Evolutionary conservation across 495 filamentous ascomycete genomes (phyloP).

Genomic region (Tetracladium setigerum): DNA sequence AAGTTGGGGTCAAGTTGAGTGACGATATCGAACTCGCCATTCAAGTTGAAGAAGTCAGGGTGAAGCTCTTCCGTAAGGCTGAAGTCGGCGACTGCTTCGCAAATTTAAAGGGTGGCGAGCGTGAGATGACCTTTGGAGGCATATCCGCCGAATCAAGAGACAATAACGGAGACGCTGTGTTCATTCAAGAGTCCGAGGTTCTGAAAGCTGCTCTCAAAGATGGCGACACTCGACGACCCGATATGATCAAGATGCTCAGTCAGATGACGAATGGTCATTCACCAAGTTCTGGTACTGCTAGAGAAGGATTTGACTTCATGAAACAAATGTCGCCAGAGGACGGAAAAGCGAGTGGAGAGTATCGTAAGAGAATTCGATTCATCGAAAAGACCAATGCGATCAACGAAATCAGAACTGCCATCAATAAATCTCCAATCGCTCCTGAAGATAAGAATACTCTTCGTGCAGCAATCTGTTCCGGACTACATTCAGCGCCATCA

Average conservation of each 20-base stretch:
- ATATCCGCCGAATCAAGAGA: slow-evolving; percentile 15
- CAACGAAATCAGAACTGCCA: slow-evolving; percentile 11
- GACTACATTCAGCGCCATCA: slow-evolving; percentile 25
- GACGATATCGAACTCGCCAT: slow-evolving; percentile 34
- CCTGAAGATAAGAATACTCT: slow-evolving; percentile 9
- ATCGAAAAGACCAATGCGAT: slow-evolving; percentile 23
- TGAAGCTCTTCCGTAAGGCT: slow-evolving; percentile 25
- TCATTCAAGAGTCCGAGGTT: slow-evolving; percentile 24
- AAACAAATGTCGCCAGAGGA: slow-evolving; percentile 22
- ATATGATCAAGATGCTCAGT: slow-evolving; percentile 10
- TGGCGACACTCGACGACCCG: slow-evolving; percentile 2
- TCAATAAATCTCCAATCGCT: slow-evolving; percentile 8
- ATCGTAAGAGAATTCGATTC: slow-evolving; percentile 20
- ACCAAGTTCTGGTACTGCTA: slow-evolving; percentile 19
- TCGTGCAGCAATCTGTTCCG: slow-evolving; percentile 28
- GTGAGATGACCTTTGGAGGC: slow-evolving; percentile 30
- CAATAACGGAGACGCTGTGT: slow-evolving; percentile 20
- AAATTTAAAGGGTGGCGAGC: slow-evolving; percentile 30
- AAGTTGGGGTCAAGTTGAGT: slow-evolving; percentile 28
- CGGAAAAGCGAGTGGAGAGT: slow-evolving; percentile 23
- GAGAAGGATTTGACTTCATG: slow-evolving; percentile 12
- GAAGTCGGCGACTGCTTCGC: slow-evolving; percentile 29
- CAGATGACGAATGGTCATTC: slow-evolving; percentile 19
- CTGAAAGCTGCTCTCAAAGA: slow-evolving; percentile 22
- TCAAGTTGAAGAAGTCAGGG: slow-evolving; percentile 24